These are phyloP conservation scores for Bipolaris bicolor DNA, from an alignment of 2,329 filamentous ascomycete genomes.

Conservation along the genomic window DNA sequence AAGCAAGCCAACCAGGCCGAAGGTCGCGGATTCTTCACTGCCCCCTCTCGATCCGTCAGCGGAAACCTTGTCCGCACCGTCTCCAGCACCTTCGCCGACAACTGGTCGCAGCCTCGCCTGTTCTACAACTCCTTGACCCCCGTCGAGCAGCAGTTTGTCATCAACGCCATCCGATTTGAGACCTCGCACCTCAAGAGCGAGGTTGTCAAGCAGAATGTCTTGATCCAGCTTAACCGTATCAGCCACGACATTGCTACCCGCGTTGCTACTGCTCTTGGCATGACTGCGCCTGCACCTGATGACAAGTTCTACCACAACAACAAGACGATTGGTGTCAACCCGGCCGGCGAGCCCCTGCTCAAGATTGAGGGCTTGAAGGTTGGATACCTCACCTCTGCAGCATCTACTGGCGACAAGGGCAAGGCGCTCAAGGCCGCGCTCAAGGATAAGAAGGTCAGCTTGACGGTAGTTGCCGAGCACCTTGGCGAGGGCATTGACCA, in stretches of 20 bases:
- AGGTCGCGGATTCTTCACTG: constrained; percentile 73
- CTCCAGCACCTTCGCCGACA: constrained; percentile 71
- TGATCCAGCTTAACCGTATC: constrained; percentile 71
- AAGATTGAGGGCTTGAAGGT: constrained; percentile 69
- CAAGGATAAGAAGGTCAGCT: constrained; percentile 59
- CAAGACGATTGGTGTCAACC: constrained; percentile 65
- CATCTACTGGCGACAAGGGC: constrained; percentile 50
- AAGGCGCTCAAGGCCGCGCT: constrained; percentile 63
- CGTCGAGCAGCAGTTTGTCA: constrained; percentile 71
- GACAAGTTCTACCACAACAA: constrained; percentile 72
- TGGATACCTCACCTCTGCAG: constrained; percentile 64
- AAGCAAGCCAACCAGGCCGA: constrained; percentile 68
- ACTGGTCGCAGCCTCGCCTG: constrained; percentile 73
- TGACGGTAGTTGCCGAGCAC: constrained; percentile 66
- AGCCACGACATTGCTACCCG: constrained; percentile 70
- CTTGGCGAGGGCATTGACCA: constrained; percentile 61
- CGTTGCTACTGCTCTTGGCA: constrained; percentile 66
- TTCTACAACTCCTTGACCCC: constrained; percentile 75
- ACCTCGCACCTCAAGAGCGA: constrained; percentile 63
- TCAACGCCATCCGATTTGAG: constrained; percentile 78
- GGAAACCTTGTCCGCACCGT: constrained; percentile 64
- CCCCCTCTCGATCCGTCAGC: constrained; percentile 60
- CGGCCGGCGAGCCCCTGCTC: constrained; percentile 64
- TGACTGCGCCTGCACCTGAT: constrained; percentile 65
- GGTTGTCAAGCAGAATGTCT: constrained; percentile 67